These are phyloP conservation scores for Cutaneotrichosporon sp. DNA, from an alignment of 1,284 basidiomycete species.

Conservation along the genomic window DNA sequence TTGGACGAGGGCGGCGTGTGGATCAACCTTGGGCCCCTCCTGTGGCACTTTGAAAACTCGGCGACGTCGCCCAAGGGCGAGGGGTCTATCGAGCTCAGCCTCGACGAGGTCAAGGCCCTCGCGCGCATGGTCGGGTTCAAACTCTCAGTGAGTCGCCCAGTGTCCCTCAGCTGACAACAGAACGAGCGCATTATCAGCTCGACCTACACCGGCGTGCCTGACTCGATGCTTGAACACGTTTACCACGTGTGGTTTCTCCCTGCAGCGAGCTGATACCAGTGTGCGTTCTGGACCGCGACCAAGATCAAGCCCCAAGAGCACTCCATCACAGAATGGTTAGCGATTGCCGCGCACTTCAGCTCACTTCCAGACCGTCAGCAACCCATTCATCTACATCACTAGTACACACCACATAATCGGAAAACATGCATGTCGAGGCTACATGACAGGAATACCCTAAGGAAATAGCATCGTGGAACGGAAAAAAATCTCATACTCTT, in stretches of 20 bases:
- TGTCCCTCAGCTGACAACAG: constrained; percentile 54
- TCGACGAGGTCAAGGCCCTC: constrained; percentile 81
- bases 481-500: not conserved
- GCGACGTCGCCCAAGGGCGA: constrained; percentile 61
- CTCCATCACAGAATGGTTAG: not conserved
- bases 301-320: constrained; percentile 51
- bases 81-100: constrained; percentile 75
- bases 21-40: constrained; percentile 87
- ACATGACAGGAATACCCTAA: constrained; percentile 10
- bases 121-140: constrained; percentile 77
- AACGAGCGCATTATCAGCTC: constrained; percentile 76
- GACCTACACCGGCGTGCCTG: constrained; percentile 80
- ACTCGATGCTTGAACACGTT: constrained; percentile 82
- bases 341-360: not conserved
- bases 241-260: constrained; percentile 61
- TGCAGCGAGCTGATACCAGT: constrained; percentile 35
- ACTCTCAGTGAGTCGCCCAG: constrained; percentile 61
- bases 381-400: not conserved
- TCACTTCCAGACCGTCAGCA: not conserved
- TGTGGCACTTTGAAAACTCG: constrained; percentile 93
- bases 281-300: constrained; percentile 80
- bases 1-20: constrained; percentile 80
- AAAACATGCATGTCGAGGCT: constrained; percentile 8
- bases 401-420: not conserved
- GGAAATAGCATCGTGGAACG: not conserved